Evolutionary conservation across 2,329 filamentous ascomycete genomes (phyloP), one percentile per base, ranked within the genome.

Genomic region (Colletotrichum camelliae): DNA sequence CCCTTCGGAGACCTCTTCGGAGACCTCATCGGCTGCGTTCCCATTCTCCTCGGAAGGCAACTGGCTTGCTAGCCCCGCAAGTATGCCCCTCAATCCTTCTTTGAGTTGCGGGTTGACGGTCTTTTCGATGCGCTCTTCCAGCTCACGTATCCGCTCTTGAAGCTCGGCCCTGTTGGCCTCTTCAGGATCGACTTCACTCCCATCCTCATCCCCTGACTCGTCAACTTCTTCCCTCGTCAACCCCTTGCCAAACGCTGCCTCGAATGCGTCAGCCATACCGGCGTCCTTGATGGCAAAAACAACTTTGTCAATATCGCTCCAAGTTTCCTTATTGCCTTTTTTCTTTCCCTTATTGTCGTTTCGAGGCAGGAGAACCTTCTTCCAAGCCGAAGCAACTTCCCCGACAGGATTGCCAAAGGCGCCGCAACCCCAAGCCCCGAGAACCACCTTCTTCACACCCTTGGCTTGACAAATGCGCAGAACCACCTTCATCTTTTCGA

Each of bases 341-440:
- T 64, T 74, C 62, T 69, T 77, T 35, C 66, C 60, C 71, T 79
- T 72, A 2, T 58, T 65, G 3, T 76, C 77, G 7, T 77, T 75
- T 33, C 43, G 79, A 0, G 76, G 79, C n/a, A 79, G 33, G 2
- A 85, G 70, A 1, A 83, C 82, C 48, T 83, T 83, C 15, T 80
- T 80, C 83, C 92, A 94, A 1, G 89, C 86, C 21, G 84, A 82
- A 16, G 91, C 91, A 35, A 93, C 83, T 81, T 93, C 91, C 2
- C 83, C 83, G 0, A 92, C 87, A 0, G 92, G 92, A 77, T 93
- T 93, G 0, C 90, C 91, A 73, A 92, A 91, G 0, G 90, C 90
- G 4, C 92, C 92, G 75, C 91, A 93, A 0, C 92, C 92, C 91
- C 91, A 93, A 0, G 92, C 91, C 0, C 92, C 92, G 0, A 93